phyloP scores from a whole-genome alignment of 768 basidiomycete genomes.

The Lentinula detonsa region DNA sequence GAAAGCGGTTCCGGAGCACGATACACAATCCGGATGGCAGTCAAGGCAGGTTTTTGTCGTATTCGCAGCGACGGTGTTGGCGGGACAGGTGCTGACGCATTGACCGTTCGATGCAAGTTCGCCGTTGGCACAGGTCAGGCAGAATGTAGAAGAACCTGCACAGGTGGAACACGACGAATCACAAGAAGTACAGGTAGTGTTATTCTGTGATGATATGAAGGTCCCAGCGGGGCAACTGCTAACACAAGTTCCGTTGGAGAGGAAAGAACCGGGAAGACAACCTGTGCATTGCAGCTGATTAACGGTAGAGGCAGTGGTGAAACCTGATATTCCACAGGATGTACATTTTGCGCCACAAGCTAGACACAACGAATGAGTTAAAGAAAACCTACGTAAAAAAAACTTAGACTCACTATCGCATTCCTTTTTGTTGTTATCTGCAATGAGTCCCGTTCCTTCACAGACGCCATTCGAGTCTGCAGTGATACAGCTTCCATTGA shows the following conservation, averaged over 20 bases:
- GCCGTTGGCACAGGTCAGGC: constrained; percentile 63
- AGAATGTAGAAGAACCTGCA: constrained; percentile 58
- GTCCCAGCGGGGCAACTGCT: constrained; percentile 66
- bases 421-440: constrained; percentile 75
- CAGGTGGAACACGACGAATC: constrained; percentile 73
- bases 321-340: constrained; percentile 67
- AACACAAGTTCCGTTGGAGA: constrained; percentile 67
- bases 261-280: constrained; percentile 71
- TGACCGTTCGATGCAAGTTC: constrained; percentile 66
- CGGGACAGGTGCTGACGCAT: constrained; percentile 73
- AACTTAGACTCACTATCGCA: constrained; percentile 64
- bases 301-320: constrained; percentile 61
- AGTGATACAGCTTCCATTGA: constrained; percentile 68
- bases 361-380: constrained; percentile 20
- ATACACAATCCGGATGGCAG: constrained; percentile 84
- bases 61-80: constrained; percentile 55
- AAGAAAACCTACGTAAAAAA: background rate
- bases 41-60: constrained; percentile 34
- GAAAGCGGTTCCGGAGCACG: constrained; percentile 75
- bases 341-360: constrained; percentile 83
- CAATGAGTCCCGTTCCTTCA: constrained; percentile 61
- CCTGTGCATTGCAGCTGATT: constrained; percentile 66
- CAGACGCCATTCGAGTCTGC: constrained; percentile 69
- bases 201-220: constrained; percentile 67
- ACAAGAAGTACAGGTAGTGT: constrained; percentile 73